Evolutionary conservation across 1,284 basidiomycete species (phyloP).

Genomic region (Boletus calvinii): DNA sequence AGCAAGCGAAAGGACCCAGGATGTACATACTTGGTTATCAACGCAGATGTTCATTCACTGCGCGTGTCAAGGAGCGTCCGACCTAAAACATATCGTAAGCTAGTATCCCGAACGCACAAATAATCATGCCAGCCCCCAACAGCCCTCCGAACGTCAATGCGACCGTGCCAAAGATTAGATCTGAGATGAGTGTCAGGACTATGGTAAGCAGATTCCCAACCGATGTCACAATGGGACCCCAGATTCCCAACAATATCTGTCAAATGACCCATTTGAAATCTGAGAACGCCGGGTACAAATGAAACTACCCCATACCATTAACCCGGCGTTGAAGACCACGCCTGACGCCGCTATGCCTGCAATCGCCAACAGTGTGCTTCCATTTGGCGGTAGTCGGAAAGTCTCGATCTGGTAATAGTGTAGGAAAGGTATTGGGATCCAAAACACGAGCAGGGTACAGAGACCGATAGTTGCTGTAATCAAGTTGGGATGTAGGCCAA

Average conservation of each 20-base stretch:
- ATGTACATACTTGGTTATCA: background rate
- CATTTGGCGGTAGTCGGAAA: slow-evolving; percentile 58
- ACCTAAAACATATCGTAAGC: slow-evolving; percentile 63
- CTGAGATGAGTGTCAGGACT: slow-evolving; percentile 74
- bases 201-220: slow-evolving; percentile 84
- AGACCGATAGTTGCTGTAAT: slow-evolving; percentile 69
- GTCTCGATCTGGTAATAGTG: slow-evolving; percentile 57
- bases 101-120: slow-evolving; percentile 70
- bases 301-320: slow-evolving; percentile 55
- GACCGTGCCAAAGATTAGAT: slow-evolving; percentile 62
- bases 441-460: slow-evolving; percentile 62
- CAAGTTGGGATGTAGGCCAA: slow-evolving; percentile 76
- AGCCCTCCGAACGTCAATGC: slow-evolving; percentile 63
- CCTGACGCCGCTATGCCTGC: slow-evolving; percentile 63
- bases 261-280: slow-evolving; percentile 10
- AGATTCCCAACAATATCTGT: slow-evolving; percentile 73
- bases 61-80: too few relatives aligned
- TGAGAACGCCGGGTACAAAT: background rate
- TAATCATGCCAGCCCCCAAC: slow-evolving; percentile 66
- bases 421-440: slow-evolving; percentile 70
- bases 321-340: slow-evolving; percentile 71
- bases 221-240: slow-evolving; percentile 84
- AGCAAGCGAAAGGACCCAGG: background rate
- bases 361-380: slow-evolving; percentile 47
- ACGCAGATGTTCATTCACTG: background rate